Percentiles rank a stretch among this genome's conserved stretches.
Evolutionary conservation across 768 basidiomycete genomes (phyloP).

Genomic region (Hygrocybe punicea): DNA sequence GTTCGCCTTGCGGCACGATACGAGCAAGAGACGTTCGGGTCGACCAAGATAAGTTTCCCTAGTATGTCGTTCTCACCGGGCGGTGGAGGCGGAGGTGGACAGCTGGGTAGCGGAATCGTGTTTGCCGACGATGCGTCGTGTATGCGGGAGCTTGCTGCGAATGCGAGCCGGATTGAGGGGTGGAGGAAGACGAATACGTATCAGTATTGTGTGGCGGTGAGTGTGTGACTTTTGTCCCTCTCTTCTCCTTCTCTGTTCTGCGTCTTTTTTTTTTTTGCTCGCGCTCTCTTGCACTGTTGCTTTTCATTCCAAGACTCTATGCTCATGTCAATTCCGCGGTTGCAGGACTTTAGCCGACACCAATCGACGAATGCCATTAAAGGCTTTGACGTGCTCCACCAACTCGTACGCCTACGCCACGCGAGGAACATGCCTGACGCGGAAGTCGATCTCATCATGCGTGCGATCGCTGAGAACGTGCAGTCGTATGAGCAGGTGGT

Average conservation of each 20-base stretch:
- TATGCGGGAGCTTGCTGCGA: conserved; percentile 66
- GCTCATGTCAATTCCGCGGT: no score
- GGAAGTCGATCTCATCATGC: conserved; percentile 75
- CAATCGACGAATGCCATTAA: conserved; percentile 58
- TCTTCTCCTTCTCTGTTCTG: no score
- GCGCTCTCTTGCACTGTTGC: no score
- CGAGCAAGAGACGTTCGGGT: conserved; percentile 79
- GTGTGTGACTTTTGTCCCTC: no score
- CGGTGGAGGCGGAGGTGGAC: conserved; percentile 1
- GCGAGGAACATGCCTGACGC: conserved; percentile 66
- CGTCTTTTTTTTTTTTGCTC: conserved; percentile 3
- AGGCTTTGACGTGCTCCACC: conserved; percentile 83
- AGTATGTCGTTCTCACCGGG: conserved; percentile 50
- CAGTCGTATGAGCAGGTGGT: conserved; percentile 84
- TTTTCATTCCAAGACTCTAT: no score
- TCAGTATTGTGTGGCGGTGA: conserved; percentile 63
- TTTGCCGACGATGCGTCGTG: conserved; percentile 70
- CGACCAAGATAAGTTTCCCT: conserved; percentile 73
- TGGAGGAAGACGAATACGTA: conserved; percentile 88
- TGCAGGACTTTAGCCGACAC: conserved; percentile 68
- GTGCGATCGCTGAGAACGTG: conserved; percentile 65
- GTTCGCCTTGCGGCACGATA: conserved; percentile 86
- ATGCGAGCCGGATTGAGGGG: conserved; percentile 85
- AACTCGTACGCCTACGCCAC: conserved; percentile 75
- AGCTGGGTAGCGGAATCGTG: conserved; percentile 77